Base-by-base conservation (phyloP, 257 asterid genomes). In the Solanum medicagineum region DNA sequence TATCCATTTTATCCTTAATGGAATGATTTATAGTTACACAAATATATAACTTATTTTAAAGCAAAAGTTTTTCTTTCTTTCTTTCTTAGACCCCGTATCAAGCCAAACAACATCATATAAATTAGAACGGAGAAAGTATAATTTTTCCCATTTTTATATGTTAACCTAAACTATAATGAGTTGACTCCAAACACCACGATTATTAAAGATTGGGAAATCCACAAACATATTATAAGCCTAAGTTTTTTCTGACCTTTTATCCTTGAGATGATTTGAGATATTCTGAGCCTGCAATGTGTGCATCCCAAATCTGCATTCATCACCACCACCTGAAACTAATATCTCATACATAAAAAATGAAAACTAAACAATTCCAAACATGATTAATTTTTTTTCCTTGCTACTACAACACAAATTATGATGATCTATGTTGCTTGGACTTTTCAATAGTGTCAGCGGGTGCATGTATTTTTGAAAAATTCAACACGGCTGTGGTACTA, bases 241-340 rank as follows among this genome's bases (percentile, higher is more conserved):
- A 29, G 5, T 79, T 12, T 51, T 77, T 54, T 24, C 65, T 86
- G 26, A 77, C 90, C 90, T 56, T 40, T 60, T 42, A 88, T 84
- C 80, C 66, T 86, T 12, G 87, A 81, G 45, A 86, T 13, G 16
- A 86, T 57, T 84, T 62, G 86, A 53, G 49, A 80, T 26, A 84
- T 70, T 84, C 85, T 88, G 79, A 17, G 59, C 62, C 87, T 84
- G 84, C 89, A 88, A 59, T 83, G 69, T 36, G 85, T 60, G 75
- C 90, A 88, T 20, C 90, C 86, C 40, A 81, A 81, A 69, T 86
- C 85, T 56, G 84, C 86, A 86, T 84, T 88, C 87, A 88, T 11
- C 47, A 88, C 87, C 71, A 88, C 86, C 70, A 86, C 86, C 89
- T 86, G 90, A 59, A 86, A 88, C 90, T 88, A 87, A 24, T 65